These are phyloP conservation scores for Strobilomyces dryophilus DNA, from an alignment of 768 basidiomycete species.

Conservation along the genomic window DNA sequence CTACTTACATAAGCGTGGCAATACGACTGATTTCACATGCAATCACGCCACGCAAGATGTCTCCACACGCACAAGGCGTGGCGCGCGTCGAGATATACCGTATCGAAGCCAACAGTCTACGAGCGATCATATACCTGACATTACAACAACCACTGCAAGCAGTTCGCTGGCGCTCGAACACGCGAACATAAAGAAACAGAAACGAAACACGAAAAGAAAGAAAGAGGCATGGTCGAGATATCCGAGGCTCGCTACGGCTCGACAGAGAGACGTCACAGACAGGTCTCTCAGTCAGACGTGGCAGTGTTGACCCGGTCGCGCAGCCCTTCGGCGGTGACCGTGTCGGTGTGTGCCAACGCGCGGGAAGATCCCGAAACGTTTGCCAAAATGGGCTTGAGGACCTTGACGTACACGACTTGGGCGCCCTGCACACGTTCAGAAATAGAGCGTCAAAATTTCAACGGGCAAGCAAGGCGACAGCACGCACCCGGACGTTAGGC, in stretches of 20 bases:
- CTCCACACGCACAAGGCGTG: not conserved
- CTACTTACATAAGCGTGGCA: too few species aligned
- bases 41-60: not conserved
- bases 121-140: slow-evolving; percentile 17
- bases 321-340: slow-evolving; percentile 46
- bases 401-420: slow-evolving; percentile 68
- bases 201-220: not conserved
- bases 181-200: not conserved
- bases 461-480: not conserved
- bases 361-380: slow-evolving; percentile 50
- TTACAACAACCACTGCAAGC: slow-evolving; percentile 20
- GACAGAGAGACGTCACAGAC: not conserved
- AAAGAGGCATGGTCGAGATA: not conserved
- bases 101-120: slow-evolving; percentile 16
- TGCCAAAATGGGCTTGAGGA: slow-evolving; percentile 76
- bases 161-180: slow-evolving; percentile 10
- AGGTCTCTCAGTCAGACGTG: slow-evolving; percentile 27
- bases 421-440: slow-evolving; percentile 59
- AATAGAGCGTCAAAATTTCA: not conserved
- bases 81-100: not conserved
- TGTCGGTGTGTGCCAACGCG: slow-evolving; percentile 44
- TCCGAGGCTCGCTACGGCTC: not conserved
- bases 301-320: slow-evolving; percentile 43
- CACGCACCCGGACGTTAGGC: slow-evolving; percentile 74
- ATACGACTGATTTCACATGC: not conserved